Conservation (phyloP, 306 rosid genomes). For the Acmispon strigosus region DNA sequence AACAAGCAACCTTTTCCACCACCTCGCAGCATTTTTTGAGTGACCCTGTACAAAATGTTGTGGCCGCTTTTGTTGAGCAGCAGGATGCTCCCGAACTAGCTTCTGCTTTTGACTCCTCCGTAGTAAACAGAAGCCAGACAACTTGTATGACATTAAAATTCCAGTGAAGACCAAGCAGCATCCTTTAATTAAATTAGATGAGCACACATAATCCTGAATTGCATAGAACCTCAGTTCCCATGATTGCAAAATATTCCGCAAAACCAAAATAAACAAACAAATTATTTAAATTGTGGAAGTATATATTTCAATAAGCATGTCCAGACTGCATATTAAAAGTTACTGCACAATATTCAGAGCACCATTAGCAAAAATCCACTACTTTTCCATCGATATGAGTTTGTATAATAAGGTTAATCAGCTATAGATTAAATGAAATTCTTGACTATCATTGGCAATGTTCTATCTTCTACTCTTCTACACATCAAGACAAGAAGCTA, state of each 20-base stretch:
- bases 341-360: conserved; percentile 5
- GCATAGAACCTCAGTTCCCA: conserved; percentile 21
- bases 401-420: background rate
- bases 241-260: conserved; percentile 34
- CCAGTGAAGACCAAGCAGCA: conserved; percentile 54
- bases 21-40: conserved; percentile 57
- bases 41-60: conserved; percentile 31
- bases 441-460: background rate
- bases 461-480: background rate
- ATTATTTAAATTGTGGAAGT: background rate
- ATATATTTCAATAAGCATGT: conserved; percentile 18
- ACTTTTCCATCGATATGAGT: background rate
- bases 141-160: conserved; percentile 39
- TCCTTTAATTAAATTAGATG: conserved; percentile 33
- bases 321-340: conserved; percentile 2
- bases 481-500: conserved; percentile 9
- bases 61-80: conserved; percentile 31
- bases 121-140: conserved; percentile 31
- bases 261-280: conserved; percentile 23
- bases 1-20: conserved; percentile 63
- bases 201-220: conserved; percentile 20
- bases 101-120: conserved; percentile 37
- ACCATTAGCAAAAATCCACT: conserved; percentile 3
- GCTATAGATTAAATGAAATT: background rate
- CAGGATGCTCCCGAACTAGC: conserved; percentile 27